phyloP scores from a whole-genome alignment of 805 yeast species.

The Candida sakaeoensis region DNA sequence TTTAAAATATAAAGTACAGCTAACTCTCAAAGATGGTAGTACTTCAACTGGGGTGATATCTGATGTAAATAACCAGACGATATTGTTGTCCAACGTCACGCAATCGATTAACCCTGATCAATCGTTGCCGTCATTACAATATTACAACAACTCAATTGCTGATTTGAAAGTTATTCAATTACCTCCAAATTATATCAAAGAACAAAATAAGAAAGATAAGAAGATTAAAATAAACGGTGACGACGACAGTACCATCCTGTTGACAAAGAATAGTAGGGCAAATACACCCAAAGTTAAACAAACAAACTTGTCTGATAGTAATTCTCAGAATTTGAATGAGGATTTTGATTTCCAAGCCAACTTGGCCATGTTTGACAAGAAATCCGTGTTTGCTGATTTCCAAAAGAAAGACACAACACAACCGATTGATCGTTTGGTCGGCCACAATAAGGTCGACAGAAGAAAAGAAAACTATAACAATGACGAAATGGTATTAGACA shows the following conservation, averaged over 20 bases:
- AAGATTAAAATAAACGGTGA: conserved; percentile 4
- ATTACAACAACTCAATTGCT: conserved; percentile 37
- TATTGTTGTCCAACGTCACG: conserved; percentile 23
- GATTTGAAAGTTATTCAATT: conserved; percentile 56
- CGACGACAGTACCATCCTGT: conserved; percentile 5
- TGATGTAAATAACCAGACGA: conserved; percentile 26
- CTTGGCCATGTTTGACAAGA: conserved; percentile 77
- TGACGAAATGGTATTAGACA: conserved; percentile 69
- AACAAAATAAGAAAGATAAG: conserved; percentile 15
- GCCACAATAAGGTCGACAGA: conserved; percentile 55
- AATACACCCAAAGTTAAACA: conserved; percentile 10
- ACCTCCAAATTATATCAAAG: conserved; percentile 34
- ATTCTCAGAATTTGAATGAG: conserved; percentile 53
- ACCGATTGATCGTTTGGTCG: conserved; percentile 63
- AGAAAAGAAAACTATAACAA: conserved; percentile 54
- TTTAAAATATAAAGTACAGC: conserved; percentile 37
- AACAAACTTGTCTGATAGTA: conserved; percentile 16
- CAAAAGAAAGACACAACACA: conserved; percentile 58
- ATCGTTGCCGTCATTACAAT: conserved; percentile 15
- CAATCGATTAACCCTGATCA: conserved; percentile 13
- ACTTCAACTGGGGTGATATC: conserved; percentile 31
- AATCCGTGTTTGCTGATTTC: conserved; percentile 73
- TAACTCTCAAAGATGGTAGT: conserved; percentile 37
- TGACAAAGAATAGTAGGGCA: conserved; percentile 6
- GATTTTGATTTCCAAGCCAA: conserved; percentile 87